Evolutionary conservation across 768 basidiomycete genomes (phyloP).

Genomic region (Suillus discolor): DNA sequence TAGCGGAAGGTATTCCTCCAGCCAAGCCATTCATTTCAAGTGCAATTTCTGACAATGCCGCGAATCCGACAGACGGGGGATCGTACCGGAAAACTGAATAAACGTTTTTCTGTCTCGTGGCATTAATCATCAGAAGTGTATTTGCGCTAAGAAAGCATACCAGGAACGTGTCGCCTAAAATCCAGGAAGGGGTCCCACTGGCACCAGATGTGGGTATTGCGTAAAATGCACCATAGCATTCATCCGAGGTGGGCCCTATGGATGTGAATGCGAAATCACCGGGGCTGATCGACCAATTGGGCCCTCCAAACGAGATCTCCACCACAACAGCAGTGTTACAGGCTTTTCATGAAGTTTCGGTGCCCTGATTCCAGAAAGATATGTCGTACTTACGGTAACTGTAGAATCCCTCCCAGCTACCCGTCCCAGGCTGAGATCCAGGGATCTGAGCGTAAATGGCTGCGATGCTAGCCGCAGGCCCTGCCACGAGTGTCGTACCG

Average conservation of each 20-base stretch:
- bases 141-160: conserved; percentile 9
- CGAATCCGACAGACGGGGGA: conserved; percentile 55
- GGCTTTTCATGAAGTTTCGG: conserved; percentile 39
- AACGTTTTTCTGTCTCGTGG: conserved; percentile 49
- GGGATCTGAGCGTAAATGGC: conserved; percentile 50
- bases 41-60: conserved; percentile 37
- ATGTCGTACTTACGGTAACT: conserved; percentile 38
- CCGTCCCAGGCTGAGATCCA: conserved; percentile 40
- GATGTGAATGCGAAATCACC: conserved; percentile 52
- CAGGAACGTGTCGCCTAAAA: conserved; percentile 89
- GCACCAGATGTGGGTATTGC: conserved; percentile 50
- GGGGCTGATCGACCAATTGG: conserved; percentile 47
- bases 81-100: conserved; percentile 53
- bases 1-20: conserved; percentile 23
- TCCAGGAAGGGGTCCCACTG: conserved; percentile 66
- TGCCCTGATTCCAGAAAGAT: background rate
- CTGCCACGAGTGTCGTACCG: conserved; percentile 61
- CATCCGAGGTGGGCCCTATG: conserved; percentile 44
- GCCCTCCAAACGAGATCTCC: conserved; percentile 47
- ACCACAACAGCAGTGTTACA: conserved; percentile 37
- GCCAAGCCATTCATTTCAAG: conserved; percentile 28
- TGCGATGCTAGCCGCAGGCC: conserved; percentile 41
- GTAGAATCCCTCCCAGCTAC: conserved; percentile 48
- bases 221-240: conserved; percentile 89
- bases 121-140: background rate